A percentile compares a stretch with the other conserved stretches of the same genome.
Evolutionary conservation across 495 filamentous ascomycete genomes (phyloP).

Genomic region (Tetracladium marchalianum): DNA sequence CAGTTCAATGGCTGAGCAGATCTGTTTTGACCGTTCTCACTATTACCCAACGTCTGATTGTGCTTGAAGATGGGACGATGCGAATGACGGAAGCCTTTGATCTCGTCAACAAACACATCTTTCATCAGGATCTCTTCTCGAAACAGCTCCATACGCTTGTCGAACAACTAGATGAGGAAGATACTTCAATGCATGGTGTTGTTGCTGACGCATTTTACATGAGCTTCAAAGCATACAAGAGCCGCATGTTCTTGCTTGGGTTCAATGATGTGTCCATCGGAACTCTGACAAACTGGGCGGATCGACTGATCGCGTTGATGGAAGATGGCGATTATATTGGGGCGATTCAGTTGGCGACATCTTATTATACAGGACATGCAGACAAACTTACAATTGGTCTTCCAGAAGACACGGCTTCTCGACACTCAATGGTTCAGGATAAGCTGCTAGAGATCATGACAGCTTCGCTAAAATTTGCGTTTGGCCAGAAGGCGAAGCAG

Average conservation of each 20-base stretch:
- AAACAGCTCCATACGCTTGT: slow-evolving; percentile 73
- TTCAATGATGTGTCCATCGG: slow-evolving; percentile 85
- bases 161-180: slow-evolving; percentile 80
- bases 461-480: slow-evolving; percentile 85
- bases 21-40: slow-evolving; percentile 88
- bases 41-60: slow-evolving; percentile 83
- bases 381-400: slow-evolving; percentile 90
- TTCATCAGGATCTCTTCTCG: slow-evolving; percentile 81
- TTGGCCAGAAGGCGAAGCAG: slow-evolving; percentile 48
- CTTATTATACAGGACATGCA: slow-evolving; percentile 79
- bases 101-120: slow-evolving; percentile 83
- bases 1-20: slow-evolving; percentile 91
- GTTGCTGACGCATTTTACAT: slow-evolving; percentile 97
- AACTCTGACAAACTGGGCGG: slow-evolving; percentile 94
- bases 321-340: slow-evolving; percentile 88
- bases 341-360: slow-evolving; percentile 81
- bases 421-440: slow-evolving; percentile 77
- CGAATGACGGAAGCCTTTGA: slow-evolving; percentile 90
- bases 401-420: slow-evolving; percentile 66
- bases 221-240: slow-evolving; percentile 94
- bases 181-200: slow-evolving; percentile 84
- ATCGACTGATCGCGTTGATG: slow-evolving; percentile 90
- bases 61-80: slow-evolving; percentile 82
- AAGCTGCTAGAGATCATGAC: slow-evolving; percentile 90
- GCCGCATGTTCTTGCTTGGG: slow-evolving; percentile 81